A percentile compares a stretch with the other conserved stretches of the same genome.
Evolutionary conservation across 768 basidiomycete species (phyloP).

Genomic region (Mycena amicta): DNA sequence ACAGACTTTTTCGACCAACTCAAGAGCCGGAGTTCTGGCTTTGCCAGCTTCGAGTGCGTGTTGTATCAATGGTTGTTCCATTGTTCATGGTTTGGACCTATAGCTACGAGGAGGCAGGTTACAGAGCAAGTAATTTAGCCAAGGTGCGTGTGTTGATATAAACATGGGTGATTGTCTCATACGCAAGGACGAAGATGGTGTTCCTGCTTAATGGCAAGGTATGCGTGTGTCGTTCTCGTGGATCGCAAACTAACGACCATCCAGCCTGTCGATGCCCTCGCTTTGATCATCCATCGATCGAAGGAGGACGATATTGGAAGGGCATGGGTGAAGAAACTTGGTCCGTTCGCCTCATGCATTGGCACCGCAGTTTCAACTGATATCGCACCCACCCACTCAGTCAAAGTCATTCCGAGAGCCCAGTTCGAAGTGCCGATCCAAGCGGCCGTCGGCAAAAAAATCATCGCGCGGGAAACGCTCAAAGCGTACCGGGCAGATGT

Average conservation of each 20-base stretch:
- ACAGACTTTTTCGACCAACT: conserved; percentile 94
- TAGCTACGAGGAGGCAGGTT: conserved; percentile 95
- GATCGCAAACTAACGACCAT: no score
- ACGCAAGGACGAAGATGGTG: no score
- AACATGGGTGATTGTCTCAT: no score
- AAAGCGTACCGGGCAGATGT: conserved; percentile 89
- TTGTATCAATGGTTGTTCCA: not conserved
- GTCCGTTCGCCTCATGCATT: no score
- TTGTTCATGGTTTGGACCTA: conserved; percentile 7
- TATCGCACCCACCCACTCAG: no score
- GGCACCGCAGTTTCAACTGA: no score
- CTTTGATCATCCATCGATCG: conserved; percentile 87
- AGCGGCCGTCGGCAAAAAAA: conserved; percentile 82
- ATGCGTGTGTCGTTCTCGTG: no score
- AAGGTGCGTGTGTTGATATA: no score
- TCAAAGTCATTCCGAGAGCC: conserved; percentile 91
- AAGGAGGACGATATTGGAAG: conserved; percentile 74
- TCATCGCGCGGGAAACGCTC: conserved; percentile 88
- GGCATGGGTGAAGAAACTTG: conserved; percentile 90
- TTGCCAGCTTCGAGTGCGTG: conserved; percentile 87
- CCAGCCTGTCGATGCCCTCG: conserved; percentile 90
- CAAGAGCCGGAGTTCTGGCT: conserved; percentile 90
- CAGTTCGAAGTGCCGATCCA: conserved; percentile 96
- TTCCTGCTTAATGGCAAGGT: conserved; percentile 73
- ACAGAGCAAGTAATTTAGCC: conserved; percentile 74